Evolutionary conservation across 352 stramenopile genomes (phyloP), one percentile per base, ranked within the genome.

Genomic region (Phytophthora foliorum): DNA sequence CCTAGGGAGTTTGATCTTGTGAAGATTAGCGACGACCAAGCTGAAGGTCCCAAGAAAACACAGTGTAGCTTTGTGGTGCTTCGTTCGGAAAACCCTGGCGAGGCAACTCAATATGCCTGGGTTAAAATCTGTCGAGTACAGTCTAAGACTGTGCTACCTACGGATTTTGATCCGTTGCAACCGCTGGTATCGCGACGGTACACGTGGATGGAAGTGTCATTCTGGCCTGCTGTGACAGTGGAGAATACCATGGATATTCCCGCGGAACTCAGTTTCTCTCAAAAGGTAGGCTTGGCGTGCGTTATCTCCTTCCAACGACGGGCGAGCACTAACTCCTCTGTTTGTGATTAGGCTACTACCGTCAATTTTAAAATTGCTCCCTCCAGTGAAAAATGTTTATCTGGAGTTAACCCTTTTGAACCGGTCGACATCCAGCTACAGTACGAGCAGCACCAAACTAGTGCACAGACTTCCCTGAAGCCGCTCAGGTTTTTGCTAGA

Each of bases 1-100:
- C 73, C 79, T 39, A 54, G 36, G 13, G 81, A 87, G 29, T 89
- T 91, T 55, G 77, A 87, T 46, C 66, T 86, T 46, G 83, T 89
- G 13, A 86, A 71, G 52, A 45, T 60, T 11, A 55, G 56, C 24
- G 76, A 77, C 9, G 59, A 66, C 13, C 36, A 78, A 51, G 36
- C 31, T 11, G 32, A 73, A 36, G 44, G 36, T 14, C 31, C 31
- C 17, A 62, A 65, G 44, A 72, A 53, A 62, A 24, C 34, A 17
- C 68, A 77, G 6, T 64, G 48, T 51, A 67, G 71, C 34, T 76
- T 87, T 56, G 67, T 54, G 42, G 31, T 57, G 13, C 38, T 86
- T 14, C 25, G 27, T 27, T 21, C 42, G 29, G 46, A 62, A 60
- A 45, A 65, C 22, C 14, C 16, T 13, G 38, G 70, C 19, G 64